These are phyloP conservation scores for Fusarium sp. DNA, from an alignment of 2,329 filamentous ascomycete species.

Conservation along the genomic window DNA sequence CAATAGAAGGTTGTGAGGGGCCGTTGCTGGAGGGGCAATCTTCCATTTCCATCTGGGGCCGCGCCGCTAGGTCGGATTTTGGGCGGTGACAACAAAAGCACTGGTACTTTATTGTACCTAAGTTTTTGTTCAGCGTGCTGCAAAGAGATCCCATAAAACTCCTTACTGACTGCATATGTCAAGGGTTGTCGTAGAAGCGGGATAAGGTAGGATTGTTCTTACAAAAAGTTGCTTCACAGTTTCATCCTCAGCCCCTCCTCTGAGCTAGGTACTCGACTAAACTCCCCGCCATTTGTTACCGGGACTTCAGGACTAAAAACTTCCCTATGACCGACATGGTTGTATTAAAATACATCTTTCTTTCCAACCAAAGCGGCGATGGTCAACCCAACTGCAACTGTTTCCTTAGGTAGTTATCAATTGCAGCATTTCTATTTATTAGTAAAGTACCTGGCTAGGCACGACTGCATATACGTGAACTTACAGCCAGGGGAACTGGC, in stretches of 20 bases:
- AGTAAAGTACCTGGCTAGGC: slow-evolving; percentile 6
- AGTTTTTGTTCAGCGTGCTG: too few species aligned
- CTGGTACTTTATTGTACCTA: background rate
- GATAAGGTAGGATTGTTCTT: too few species aligned
- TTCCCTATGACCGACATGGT: background rate
- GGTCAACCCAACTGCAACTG: background rate
- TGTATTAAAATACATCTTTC: background rate
- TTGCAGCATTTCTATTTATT: slow-evolving; percentile 20
- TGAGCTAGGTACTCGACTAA: background rate
- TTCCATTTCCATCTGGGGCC: slow-evolving; percentile 10
- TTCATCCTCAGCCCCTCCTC: background rate
- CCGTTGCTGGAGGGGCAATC: slow-evolving; percentile 23
- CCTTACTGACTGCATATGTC: background rate
- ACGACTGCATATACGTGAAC: slow-evolving; percentile 19
- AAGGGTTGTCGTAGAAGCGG: too few species aligned
- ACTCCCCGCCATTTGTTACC: too few species aligned
- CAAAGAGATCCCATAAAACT: background rate
- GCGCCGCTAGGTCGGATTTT: background rate
- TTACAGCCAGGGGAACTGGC: slow-evolving; percentile 10
- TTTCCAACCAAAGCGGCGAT: background rate
- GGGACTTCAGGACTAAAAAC: background rate
- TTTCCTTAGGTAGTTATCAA: background rate
- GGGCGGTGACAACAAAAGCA: background rate
- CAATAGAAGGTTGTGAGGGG: slow-evolving; percentile 44
- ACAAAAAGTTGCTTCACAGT: background rate